phyloP scores from a whole-genome alignment of 2,329 filamentous ascomycete species.

The Colletotrichum sp. region DNA sequence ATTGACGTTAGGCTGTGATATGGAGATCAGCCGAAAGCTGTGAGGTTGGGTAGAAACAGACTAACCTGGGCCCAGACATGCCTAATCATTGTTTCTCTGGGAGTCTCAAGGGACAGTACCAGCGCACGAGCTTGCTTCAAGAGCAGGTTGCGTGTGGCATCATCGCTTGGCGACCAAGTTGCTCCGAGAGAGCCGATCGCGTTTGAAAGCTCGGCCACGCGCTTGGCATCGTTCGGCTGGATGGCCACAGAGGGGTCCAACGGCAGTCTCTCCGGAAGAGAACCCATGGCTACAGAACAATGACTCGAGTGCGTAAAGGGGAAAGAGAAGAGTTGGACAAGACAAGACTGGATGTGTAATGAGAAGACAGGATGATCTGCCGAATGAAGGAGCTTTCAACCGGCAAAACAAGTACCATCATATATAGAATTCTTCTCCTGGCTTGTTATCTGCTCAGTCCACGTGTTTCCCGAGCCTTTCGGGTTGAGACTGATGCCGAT shows the following conservation, averaged over 20 bases:
- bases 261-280: background rate
- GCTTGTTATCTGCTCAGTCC: background rate
- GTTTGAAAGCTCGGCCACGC: background rate
- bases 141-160: background rate
- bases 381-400: background rate
- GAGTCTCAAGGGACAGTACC: constrained; percentile 28
- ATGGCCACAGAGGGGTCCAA: background rate
- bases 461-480: background rate
- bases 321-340: no score
- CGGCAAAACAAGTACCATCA: background rate
- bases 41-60: background rate
- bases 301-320: background rate
- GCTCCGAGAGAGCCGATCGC: background rate
- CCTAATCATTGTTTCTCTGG: constrained; percentile 33
- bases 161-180: background rate
- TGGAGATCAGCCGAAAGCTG: background rate
- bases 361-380: background rate
- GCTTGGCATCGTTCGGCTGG: background rate
- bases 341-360: no score
- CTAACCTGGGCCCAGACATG: constrained; percentile 34
- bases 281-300: background rate
- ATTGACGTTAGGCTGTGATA: background rate
- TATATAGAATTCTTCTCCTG: background rate
- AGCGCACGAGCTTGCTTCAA: background rate
- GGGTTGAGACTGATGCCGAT: background rate